Base-by-base conservation (phyloP, 805 yeast genomes). In the Nakazawaea peltata region DNA sequence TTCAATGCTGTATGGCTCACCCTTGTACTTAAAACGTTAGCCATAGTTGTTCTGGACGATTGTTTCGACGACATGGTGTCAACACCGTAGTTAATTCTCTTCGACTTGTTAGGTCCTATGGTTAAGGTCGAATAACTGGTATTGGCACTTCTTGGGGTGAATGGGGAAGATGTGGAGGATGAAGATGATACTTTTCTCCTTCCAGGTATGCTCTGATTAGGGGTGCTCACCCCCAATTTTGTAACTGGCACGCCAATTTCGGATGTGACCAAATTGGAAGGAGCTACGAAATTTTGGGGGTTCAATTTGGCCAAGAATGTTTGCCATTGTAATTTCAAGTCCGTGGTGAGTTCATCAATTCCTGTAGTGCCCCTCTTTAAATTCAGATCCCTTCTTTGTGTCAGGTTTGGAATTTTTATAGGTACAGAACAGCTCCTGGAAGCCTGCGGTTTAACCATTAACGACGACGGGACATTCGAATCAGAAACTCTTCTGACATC, bases 1-100 rank as follows among this genome's bases (percentile, higher is more conserved):
- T 61, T 48, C 14, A 70, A 47, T 1, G 72, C 67, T n/a, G 62
- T 57, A 43, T 62, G 71, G 40, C 73, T 69, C 19, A 71, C 61
- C 30, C 65, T 54, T 10, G 66, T 53, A 28, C 51, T 50, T 16
- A 37, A 17, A 11, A 58, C 43, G 7, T 59, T 39, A 5, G 65
- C 63, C 34, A 55, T 54, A 39, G 62, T 54, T 4, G 49, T 50
- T 1, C 69, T 59, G 4, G 59, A 56, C 16, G 56, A 56, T n/a
- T n/a, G n/a, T n/a, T n/a, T n/a, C n/a, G n/a, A n/a, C n/a, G n/a
- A n/a, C n/a, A n/a, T n/a, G n/a, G n/a, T n/a, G n/a, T n/a, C n/a
- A n/a, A n/a, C n/a, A 0, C 75, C 75, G 44, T 71, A 74, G 16
- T 58, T 53, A 15, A 68, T 51, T 5, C 60, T 56, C 36, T 50